Evolutionary conservation across 73 alveolate species (phyloP).

Genomic region (Breviolum minutum): DNA sequence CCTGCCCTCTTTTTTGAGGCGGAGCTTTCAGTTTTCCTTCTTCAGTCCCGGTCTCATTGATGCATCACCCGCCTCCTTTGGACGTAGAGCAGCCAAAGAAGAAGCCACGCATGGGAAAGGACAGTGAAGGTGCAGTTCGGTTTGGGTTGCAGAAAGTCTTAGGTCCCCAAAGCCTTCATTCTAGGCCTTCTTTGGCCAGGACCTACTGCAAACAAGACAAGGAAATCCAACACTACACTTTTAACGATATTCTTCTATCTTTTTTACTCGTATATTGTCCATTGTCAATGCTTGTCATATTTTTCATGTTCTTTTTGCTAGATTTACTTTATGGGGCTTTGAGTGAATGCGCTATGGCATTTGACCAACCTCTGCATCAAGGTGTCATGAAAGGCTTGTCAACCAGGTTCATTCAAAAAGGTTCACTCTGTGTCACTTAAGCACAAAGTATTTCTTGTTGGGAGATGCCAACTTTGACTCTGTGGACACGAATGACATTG

Average conservation of each 20-base stretch:
- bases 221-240: not conserved
- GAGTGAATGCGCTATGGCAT: not conserved
- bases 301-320: not conserved
- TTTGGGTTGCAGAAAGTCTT: not conserved
- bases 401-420: too few relatives aligned
- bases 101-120: not conserved
- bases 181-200: not conserved
- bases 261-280: not conserved
- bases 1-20: not conserved
- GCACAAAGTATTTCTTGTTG: too few relatives aligned
- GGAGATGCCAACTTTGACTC: too few relatives aligned
- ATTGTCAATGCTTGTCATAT: not conserved
- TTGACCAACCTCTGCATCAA: not conserved
- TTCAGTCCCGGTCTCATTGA: not conserved
- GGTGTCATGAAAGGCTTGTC: too few relatives aligned
- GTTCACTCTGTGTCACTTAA: too few relatives aligned
- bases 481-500: too few relatives aligned
- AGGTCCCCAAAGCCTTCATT: not conserved
- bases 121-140: not conserved
- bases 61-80: not conserved
- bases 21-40: not conserved
- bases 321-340: not conserved
- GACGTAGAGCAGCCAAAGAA: not conserved
- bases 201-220: not conserved
- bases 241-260: not conserved